These are phyloP conservation scores for Cenchrus purpureus DNA, from an alignment of 176 grass and related monocot genomes.

Conservation along the genomic window DNA sequence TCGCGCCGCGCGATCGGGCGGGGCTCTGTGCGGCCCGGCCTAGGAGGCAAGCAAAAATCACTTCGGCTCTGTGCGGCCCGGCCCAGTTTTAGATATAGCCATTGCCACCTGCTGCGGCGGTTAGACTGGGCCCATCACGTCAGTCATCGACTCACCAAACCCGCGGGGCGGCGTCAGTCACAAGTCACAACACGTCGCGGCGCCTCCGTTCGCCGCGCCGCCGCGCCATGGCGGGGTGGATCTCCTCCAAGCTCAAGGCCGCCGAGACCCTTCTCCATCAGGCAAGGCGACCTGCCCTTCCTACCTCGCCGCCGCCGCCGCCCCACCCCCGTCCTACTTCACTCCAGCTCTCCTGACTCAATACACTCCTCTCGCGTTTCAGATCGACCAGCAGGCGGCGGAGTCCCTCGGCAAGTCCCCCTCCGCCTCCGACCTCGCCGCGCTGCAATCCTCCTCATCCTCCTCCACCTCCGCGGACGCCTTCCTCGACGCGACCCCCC, in stretches of 20 bases:
- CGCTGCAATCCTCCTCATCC: not conserved
- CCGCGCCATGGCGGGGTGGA: conserved; percentile 83
- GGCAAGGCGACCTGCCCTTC: conserved; percentile 42
- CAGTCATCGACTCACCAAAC: conserved; percentile 17
- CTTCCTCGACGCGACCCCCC: conserved; percentile 39
- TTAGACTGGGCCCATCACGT: conserved; percentile 27
- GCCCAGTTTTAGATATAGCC: not conserved
- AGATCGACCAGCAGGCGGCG: conserved; percentile 99
- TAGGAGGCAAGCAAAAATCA: no score
- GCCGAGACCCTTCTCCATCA: conserved; percentile 96
- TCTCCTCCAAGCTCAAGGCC: conserved; percentile 97
- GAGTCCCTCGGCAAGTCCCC: conserved; percentile 81
- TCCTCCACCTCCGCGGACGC: not conserved
- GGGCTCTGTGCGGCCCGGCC: no score
- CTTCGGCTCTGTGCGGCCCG: no score
- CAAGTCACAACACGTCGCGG: not conserved
- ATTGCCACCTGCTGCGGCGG: not conserved
- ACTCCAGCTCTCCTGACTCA: conserved; percentile 31
- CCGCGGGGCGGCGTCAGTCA: not conserved
- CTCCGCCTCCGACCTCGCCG: conserved; percentile 50
- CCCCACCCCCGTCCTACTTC: not conserved
- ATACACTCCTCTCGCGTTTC: conserved; percentile 8
- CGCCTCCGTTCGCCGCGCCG: not conserved
- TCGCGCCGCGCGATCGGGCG: no score
- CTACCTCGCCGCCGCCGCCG: not conserved